These are phyloP conservation scores for Fusarium stilboides DNA, from an alignment of 2,329 filamentous ascomycete species.

Conservation along the genomic window DNA sequence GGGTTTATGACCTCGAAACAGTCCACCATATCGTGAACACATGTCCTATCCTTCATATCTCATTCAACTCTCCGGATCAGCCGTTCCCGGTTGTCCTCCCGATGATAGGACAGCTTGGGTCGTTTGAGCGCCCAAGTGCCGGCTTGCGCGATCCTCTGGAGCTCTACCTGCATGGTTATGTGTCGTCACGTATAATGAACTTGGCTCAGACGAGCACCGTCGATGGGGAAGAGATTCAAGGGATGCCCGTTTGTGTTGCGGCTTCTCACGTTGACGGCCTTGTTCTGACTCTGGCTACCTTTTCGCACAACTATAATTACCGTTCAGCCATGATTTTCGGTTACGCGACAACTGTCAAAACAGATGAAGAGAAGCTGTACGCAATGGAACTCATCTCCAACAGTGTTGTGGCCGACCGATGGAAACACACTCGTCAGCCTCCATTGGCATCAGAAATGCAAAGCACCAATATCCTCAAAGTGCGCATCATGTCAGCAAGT, in stretches of 20 bases:
- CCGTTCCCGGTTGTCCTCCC: slow-evolving; percentile 85
- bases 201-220: slow-evolving; percentile 56
- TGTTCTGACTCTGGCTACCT: slow-evolving; percentile 83
- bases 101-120: slow-evolving; percentile 89
- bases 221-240: slow-evolving; percentile 51
- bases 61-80: slow-evolving; percentile 75
- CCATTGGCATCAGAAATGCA: slow-evolving; percentile 82
- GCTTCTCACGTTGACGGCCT: slow-evolving; percentile 85
- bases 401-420: slow-evolving; percentile 77
- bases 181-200: slow-evolving; percentile 83
- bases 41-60: slow-evolving; percentile 84
- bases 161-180: slow-evolving; percentile 88
- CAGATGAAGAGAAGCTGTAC: slow-evolving; percentile 79
- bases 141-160: slow-evolving; percentile 77
- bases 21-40: slow-evolving; percentile 84
- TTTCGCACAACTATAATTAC: slow-evolving; percentile 89
- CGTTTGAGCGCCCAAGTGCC: slow-evolving; percentile 74
- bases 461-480: slow-evolving; percentile 79
- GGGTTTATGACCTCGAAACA: slow-evolving; percentile 78
- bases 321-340: slow-evolving; percentile 85
- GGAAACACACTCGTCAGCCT: slow-evolving; percentile 77
- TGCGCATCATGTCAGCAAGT: slow-evolving; percentile 78
- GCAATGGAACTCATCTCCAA: slow-evolving; percentile 87
- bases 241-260: slow-evolving; percentile 80
- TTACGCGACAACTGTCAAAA: slow-evolving; percentile 76